Base-by-base conservation (phyloP, 805 yeast species). In the Wickerhamiella dianesei region DNA sequence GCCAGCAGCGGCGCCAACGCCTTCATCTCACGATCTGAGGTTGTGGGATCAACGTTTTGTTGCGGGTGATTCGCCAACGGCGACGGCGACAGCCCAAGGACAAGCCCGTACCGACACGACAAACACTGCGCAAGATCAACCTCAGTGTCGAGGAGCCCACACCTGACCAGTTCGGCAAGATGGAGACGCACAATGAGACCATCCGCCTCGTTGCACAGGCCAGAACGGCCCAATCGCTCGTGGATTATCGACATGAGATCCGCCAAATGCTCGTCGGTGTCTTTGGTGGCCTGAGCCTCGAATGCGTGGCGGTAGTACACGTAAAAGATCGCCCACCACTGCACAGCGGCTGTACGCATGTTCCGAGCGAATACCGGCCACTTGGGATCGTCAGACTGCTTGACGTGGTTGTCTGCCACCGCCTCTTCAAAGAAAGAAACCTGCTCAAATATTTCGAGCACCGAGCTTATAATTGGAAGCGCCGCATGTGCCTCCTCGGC, bases 61-160 rank as follows among this genome's bases (percentile, higher is more conserved):
- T 79, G 66, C 2, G 41, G 20, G 18, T 39, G 41, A 9, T 13
- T 39, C 8, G 25, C 41, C 25, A 39, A 8, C 6, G 16, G 39
- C 5, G 19, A 14, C 5, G 19, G 19, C 16, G 20, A 13, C 18
- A 18, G 8, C 13, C 41, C 41, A 4, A 87, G 66, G 2, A 68
- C 64, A 44, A 84, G 70, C 41, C 86, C 94, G 56, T 80, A 86
- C 8, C 82, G 72, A 59, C 98, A 92, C 51, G 77, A 71, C 19
- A 92, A 63, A 32, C 85, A 71, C 57, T 89, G 97, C 6, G 85
- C 71, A 42, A 89, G 60, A 41, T 86, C 92, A 6, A 70, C 68
- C 41, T 82, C 88, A 2, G 82, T 71, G 3, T 70, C 71, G 13
- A 57, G 52, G 48, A 67, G 60, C 18, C 69, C 64, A 21, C 74